Percentiles rank a stretch among this genome's conserved stretches.
phyloP scores from a whole-genome alignment of 2,329 filamentous ascomycete genomes.

The Ceratocystis colombiana region DNA sequence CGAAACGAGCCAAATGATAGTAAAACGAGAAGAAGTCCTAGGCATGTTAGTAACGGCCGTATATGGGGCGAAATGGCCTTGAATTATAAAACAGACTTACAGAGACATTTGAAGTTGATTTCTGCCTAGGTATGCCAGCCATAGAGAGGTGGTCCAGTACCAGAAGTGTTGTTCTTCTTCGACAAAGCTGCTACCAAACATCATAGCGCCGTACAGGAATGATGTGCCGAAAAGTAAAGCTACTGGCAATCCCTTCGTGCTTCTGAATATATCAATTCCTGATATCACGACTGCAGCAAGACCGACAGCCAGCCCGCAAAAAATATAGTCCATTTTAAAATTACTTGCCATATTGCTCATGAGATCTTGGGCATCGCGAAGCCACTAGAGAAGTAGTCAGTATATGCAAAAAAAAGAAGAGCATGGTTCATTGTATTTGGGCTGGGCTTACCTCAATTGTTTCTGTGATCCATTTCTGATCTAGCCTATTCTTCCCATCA shows the following conservation, averaged over 20 bases:
- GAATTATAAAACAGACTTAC: background rate
- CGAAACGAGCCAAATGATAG: constrained; percentile 33
- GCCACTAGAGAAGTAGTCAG: constrained; percentile 40
- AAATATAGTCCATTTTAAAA: constrained; percentile 54
- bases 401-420: background rate
- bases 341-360: constrained; percentile 90
- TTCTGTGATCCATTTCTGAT: constrained; percentile 14
- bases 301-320: constrained; percentile 43
- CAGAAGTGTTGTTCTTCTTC: constrained; percentile 98
- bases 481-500: background rate
- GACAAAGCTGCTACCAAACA: constrained; percentile 97
- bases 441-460: constrained; percentile 16
- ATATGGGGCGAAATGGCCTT: background rate
- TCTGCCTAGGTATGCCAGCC: constrained; percentile 48
- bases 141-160: constrained; percentile 78
- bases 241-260: background rate
- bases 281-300: constrained; percentile 32
- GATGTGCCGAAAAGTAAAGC: constrained; percentile 43
- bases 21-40: constrained; percentile 27
- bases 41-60: background rate
- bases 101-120: constrained; percentile 30
- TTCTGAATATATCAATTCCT: constrained; percentile 22
- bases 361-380: constrained; percentile 60
- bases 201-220: constrained; percentile 64
- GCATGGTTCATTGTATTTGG: background rate